Evolutionary conservation across 257 asterid genomes (phyloP), one percentile per base, ranked within the genome.

Genomic region (Salvia rosmarinus): DNA sequence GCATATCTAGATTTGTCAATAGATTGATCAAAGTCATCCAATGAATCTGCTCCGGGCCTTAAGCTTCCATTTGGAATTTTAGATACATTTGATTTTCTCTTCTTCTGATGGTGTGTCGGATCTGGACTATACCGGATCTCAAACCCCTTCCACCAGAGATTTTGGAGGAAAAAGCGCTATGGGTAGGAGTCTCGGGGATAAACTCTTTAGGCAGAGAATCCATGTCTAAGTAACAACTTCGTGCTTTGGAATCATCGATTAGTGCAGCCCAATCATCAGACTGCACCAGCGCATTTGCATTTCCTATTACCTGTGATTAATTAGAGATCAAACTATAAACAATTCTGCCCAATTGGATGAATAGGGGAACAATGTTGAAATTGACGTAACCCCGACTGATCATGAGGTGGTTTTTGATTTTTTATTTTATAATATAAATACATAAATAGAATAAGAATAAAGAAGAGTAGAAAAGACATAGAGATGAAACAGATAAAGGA

Each of bases 221-320:
- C 97, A 91, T 91, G 78, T 87, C 94, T 82, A 91, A 81, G 83
- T 89, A 95, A 79, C 98, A 91, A 43, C 71, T 88, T 68, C 99
- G 87, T 64, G 82, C 72, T 83, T 82, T 95, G 68, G 99, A 91
- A 83, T 95, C 98, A n/a, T 82, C 79, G 54, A 95, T 79, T 64
- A 95, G 64, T 55, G 96, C 90, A 75, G 92, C 96, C 99, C 99
- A 95, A 80, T 95, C 99, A 5, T 95, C 99, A 35, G 97, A 89
- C 68, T 89, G 83, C 63, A 84, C 81, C 81, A 95, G 78, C 0
- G 98, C 84, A 71, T 55, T 88, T 20, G 99, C 99, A 79, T 95
- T 95, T 44, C 99, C 99, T 97, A 91, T 95, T 6, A 94, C 95
- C 99, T 94, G 83, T 32, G 69, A 69, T 75, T 42, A 19, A 57